Evolutionary conservation across 2,329 filamentous ascomycete genomes (phyloP), one percentile per base, ranked within the genome.

Genomic region (Trichophyton rubrum): DNA sequence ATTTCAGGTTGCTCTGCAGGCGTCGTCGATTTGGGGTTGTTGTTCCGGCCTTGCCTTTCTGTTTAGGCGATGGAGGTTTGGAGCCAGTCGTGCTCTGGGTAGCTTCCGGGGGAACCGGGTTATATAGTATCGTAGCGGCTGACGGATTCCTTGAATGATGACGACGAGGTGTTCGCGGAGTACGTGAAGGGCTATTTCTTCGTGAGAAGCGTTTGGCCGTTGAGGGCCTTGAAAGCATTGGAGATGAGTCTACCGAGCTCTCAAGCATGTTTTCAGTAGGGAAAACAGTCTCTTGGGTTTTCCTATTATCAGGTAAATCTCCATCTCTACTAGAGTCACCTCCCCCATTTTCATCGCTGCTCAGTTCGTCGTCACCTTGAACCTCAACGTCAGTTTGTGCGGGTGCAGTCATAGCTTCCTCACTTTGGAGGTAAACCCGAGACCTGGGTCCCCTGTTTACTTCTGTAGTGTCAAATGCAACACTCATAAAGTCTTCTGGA

Each of bases 91-190:
- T 33, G 13, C 22, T 35, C n/a, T 51, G 2, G 11, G 40, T 22
- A 20, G 43, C 67, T 63, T 68, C 61, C 59, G 72, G 62, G 40
- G 62, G 76, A 35, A 84, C 76, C 0, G 90, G 90, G 38, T 88
- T 90, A 74, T 88, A 95, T 0, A 96, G 77, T 59, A 95, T 90
- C 0, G 91, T 96, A 66, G 86, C 89, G 20, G 85, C 87, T 0
- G 91, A 96, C 3, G 87, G 72, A 11, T 89, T 90, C 41, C 90
- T 86, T 60, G 76, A 81, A 67, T 96, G 90, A 3, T 78, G 64
- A 24, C 73, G 75, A 51, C 75, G 71, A 58, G 75, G 73, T 45
- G 71, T 65, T 64, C 68, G 68, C 67, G 68, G 74, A 64, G 60
- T 74, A 59, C 71, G 70, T 6, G 64, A 65, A 20, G 72, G 72